phyloP scores from a whole-genome alignment of 495 filamentous ascomycete species.

The Umbilicaria muhlenbergii region DNA sequence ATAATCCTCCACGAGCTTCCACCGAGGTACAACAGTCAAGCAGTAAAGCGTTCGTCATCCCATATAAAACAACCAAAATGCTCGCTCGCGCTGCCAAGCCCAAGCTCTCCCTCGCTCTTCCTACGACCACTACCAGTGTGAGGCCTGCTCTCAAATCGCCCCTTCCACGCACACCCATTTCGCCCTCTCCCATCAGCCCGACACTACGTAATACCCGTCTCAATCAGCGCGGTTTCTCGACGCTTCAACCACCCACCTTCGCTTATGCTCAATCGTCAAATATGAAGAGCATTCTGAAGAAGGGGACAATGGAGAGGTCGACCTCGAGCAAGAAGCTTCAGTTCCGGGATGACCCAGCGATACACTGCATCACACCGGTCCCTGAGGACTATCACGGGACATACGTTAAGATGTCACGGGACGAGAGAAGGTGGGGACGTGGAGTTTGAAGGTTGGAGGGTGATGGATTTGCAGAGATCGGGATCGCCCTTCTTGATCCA shows the following conservation, averaged over 20 bases:
- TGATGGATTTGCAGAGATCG: too few species aligned
- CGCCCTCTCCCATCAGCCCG: constrained; percentile 27
- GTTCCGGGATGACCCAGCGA: constrained; percentile 30
- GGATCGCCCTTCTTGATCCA: too few species aligned
- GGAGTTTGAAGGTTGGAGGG: too few species aligned
- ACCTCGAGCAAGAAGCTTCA: constrained; percentile 27
- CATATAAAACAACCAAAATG: constrained; percentile 17
- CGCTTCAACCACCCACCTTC: constrained; percentile 22
- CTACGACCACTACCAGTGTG: constrained; percentile 21
- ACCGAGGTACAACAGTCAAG: too few species aligned
- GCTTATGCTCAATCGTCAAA: constrained; percentile 31
- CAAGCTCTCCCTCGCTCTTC: constrained; percentile 33
- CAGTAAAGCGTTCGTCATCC: background rate
- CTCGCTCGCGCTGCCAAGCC: constrained; percentile 24
- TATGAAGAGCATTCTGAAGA: constrained; percentile 38
- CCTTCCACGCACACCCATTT: constrained; percentile 29
- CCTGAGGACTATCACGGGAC: constrained; percentile 37
- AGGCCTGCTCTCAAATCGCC: constrained; percentile 29
- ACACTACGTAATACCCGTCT: constrained; percentile 20
- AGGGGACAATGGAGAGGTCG: constrained; percentile 10
- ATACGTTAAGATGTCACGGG: constrained; percentile 32
- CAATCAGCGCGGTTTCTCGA: constrained; percentile 22
- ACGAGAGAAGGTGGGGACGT: constrained; percentile 30
- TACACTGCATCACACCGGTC: constrained; percentile 36
- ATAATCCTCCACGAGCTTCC: too few species aligned